Base-by-base conservation (phyloP, 768 basidiomycete genomes). In the Suillus cothurnatus region DNA sequence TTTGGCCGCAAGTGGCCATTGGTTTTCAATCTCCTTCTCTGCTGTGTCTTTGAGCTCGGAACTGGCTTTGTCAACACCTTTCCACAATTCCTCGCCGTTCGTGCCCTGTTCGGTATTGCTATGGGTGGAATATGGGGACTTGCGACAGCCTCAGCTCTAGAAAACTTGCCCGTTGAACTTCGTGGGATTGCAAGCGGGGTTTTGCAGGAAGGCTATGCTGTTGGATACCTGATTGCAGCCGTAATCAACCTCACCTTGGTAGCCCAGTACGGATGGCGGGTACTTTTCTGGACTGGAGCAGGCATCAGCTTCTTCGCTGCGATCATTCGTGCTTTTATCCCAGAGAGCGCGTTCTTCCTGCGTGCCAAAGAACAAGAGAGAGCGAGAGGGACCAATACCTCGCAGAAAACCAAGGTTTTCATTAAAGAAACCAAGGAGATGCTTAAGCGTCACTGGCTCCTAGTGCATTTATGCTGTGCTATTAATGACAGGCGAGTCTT, bases 1-100 rank as follows among this genome's bases (percentile, higher is more conserved):
- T 97, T 82, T 74, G 96, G 96, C 5, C 86, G 96, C 34, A 97
- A 96, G 82, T 99, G 95, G 95, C 95, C 95, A 5, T 82, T 96
- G 6, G 87, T 97, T 34, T 68, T 71, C 68, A 95, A 95, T 74
- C 82, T 96, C 26, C 53, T 94, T 31, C 72, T 95, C 56, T 85
- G 94, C 66, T 82, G 85, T 17, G 74, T 84, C 6, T 85, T 97
- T 61, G 88, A 95, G 71, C 85, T 97, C 28, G 92, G 88, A 0
- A 87, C 88, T 1, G 89, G 92, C 32, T 98, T 96, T 77, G 88
- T 88, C 50, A 82, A 89, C 21, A 93, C 88, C 0, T 98, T 86
- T 78, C 38, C 66, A 0, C 82, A 90, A 67, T 99, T 99, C 80
- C 85, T 98, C 31, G 94, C 85, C 19, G 82, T 94, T 6, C 85